phyloP scores from a whole-genome alignment of 352 stramenopile genomes.

The Pythium angustatum region DNA sequence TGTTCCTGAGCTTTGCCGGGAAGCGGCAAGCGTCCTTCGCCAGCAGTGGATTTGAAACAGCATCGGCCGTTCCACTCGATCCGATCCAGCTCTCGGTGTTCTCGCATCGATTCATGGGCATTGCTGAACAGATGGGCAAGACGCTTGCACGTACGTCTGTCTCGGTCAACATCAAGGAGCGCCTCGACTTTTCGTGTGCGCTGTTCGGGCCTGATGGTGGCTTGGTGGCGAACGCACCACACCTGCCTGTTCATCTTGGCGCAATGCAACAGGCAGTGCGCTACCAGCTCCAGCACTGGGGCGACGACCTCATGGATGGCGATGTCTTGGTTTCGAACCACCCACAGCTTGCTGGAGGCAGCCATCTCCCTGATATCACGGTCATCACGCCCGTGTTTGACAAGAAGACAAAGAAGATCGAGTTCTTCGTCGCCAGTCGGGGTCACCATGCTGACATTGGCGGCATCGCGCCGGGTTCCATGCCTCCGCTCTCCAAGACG shows the following conservation, averaged over 20 bases:
- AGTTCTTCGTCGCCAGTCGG: slow-evolving; percentile 98
- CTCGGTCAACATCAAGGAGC: slow-evolving; percentile 99
- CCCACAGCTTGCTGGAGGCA: slow-evolving; percentile 96
- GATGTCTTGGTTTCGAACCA: slow-evolving; percentile 99
- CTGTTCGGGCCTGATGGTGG: slow-evolving; percentile 97
- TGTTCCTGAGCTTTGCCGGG: slow-evolving; percentile 86
- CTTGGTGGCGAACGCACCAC: slow-evolving; percentile 99
- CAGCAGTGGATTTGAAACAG: slow-evolving; percentile 34
- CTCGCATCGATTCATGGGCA: slow-evolving; percentile 99
- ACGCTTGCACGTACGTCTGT: slow-evolving; percentile 96
- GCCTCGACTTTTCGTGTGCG: slow-evolving; percentile 98
- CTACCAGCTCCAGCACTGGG: slow-evolving; percentile 92
- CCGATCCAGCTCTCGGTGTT: slow-evolving; percentile 97
- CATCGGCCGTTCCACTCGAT: slow-evolving; percentile 73
- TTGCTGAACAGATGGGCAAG: slow-evolving; percentile 99
- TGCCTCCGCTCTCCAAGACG: slow-evolving; percentile 95
- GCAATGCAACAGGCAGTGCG: slow-evolving; percentile 98
- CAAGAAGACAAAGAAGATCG: slow-evolving; percentile 84
- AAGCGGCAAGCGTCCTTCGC: slow-evolving; percentile 35
- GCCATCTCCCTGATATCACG: slow-evolving; percentile 98
- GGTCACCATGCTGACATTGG: slow-evolving; percentile 99
- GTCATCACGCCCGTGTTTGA: slow-evolving; percentile 99
- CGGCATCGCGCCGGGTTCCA: slow-evolving; percentile 94
- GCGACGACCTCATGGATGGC: slow-evolving; percentile 92
- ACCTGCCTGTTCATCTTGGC: slow-evolving; percentile 98